Conservation (phyloP, 768 basidiomycete genomes). For the Steccherinum ochraceum region DNA sequence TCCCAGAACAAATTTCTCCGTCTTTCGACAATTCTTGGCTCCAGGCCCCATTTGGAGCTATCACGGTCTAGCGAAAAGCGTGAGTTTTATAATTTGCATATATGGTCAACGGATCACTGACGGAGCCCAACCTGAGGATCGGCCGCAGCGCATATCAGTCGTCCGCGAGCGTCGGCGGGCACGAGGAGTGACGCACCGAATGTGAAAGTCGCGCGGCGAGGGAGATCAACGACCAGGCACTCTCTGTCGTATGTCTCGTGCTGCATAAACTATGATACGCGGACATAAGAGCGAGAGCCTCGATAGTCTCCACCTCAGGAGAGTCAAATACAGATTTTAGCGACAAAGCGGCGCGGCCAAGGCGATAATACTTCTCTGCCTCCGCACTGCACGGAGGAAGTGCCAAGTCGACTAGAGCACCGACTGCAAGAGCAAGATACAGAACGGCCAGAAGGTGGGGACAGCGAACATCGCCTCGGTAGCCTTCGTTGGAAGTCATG, state of each 20-base stretch:
- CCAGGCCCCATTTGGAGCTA: constrained; percentile 62
- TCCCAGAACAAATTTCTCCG: constrained; percentile 69
- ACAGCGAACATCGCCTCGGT: constrained; percentile 13
- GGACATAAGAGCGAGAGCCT: constrained; percentile 27
- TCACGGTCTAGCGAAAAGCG: constrained; percentile 50
- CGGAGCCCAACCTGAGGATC: constrained; percentile 33
- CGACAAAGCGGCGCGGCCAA: constrained; percentile 36
- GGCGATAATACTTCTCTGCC: constrained; percentile 40
- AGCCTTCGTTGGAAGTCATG: constrained; percentile 14
- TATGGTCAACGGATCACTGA: constrained; percentile 20
- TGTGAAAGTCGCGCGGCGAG: constrained; percentile 54
- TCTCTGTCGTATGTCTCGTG: constrained; percentile 20
- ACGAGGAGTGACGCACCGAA: constrained; percentile 43
- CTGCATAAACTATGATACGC: constrained; percentile 34
- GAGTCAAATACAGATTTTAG: constrained; percentile 32
- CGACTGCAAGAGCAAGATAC: constrained; percentile 25
- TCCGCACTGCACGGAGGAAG: constrained; percentile 27
- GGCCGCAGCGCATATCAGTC: too few species aligned
- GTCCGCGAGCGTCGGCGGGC: constrained; percentile 24
- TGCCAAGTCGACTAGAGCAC: constrained; percentile 24
- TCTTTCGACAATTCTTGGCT: constrained; percentile 51
- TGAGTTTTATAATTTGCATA: too few species aligned
- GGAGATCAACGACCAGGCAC: constrained; percentile 35
- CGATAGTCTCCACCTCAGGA: constrained; percentile 33
- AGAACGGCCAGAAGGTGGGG: constrained; percentile 27